Evolutionary conservation across 768 basidiomycete genomes (phyloP), one percentile per base, ranked within the genome.

Genomic region (Mycena leptocephala): DNA sequence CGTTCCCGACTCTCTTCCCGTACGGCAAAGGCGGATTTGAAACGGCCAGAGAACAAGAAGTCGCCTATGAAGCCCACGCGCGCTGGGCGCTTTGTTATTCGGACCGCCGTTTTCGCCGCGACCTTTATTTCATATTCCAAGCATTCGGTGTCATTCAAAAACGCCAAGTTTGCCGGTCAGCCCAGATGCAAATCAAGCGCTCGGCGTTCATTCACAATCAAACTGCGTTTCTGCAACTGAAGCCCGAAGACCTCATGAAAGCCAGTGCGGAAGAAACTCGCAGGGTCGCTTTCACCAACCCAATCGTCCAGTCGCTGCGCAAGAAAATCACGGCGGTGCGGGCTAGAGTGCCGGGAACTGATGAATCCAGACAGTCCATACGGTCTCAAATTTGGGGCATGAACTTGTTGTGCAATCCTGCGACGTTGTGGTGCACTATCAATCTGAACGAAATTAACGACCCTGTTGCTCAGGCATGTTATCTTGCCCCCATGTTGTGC

Each of bases 401-500:
- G 0, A 80, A 79, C 3, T n/a, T 87, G 0, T 33, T 77, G 6
- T 77, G 75, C 32, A 81, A 80, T 20, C 84, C 85, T 2, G 87
- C 87, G 0, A 76, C 59, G 1, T n/a, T 90, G 0, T 90, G 89
- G 89, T 75, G 87, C 1, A 90, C 89, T 0, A 82, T 90, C 1
- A 90, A 89, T 64, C 87, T 86, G 0, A 56, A 76, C 0, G 87
- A 90, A 68, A 77, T 83, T 0, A 84, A 88, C 41, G 86, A 89
- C 73, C 89, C 89, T 0, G 81, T 91, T 24, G 86, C 85, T n/a
- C n/a, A n/a, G n/a, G n/a, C n/a, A n/a, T n/a, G n/a, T n/a, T n/a
- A n/a, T n/a, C n/a, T n/a, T n/a, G n/a, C n/a, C n/a, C n/a, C n/a
- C n/a, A n/a, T n/a, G n/a, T n/a, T n/a, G n/a, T n/a, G n/a, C n/a